Base-by-base conservation (phyloP, 345 rosid genomes). In the Boechera stricta region DNA sequence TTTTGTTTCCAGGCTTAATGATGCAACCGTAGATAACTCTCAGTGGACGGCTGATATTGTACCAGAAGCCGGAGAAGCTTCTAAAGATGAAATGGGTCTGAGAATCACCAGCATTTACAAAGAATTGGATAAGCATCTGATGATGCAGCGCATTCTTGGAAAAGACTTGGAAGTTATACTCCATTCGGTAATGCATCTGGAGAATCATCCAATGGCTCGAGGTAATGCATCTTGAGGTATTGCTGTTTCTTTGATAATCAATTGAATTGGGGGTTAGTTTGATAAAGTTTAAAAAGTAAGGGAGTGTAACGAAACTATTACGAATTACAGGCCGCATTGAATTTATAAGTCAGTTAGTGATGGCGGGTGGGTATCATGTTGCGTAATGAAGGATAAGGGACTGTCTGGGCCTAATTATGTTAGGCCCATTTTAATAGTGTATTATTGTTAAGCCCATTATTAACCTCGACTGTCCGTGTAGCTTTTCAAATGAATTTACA, bases 171-270 rank as follows among this genome's bases (percentile, higher is more conserved):
- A 62, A 33, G 4, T 11, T 45, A 53, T 77, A 58, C 24, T 70
- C 47, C 76, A 71, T 16, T 47, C 67, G 3, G 45, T 77, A 10
- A 29, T 49, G 53, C 72, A 71, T 64, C 36, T 77, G 21, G 67
- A 65, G 68, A 77, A 55, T 49, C 67, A 72, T 51, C 81, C 67
- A 56, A 26, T 71, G 61, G 47, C 61, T 58, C 47, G 49, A 24
- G 29, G 24, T 21, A 21, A 21, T 21, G 24, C 24, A 21, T 21
- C 24, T 21, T 21, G 38, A 73, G 32, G 42, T 54, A 33, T 53
- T 31, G 67, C 33, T 21, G 12, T 52, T 12, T 33, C 54, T 7
- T 21, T 44, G 28, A 35, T 21, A 15, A 35, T 6, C 49, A 45
- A 26, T 13, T 28, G 2, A 47, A 48, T 38, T 67, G 6, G 38